Percentiles rank a stretch among this genome's conserved stretches.
Evolutionary conservation across 208 protist genomes (phyloP).

Genomic region (Trypanosoma lewisi): DNA sequence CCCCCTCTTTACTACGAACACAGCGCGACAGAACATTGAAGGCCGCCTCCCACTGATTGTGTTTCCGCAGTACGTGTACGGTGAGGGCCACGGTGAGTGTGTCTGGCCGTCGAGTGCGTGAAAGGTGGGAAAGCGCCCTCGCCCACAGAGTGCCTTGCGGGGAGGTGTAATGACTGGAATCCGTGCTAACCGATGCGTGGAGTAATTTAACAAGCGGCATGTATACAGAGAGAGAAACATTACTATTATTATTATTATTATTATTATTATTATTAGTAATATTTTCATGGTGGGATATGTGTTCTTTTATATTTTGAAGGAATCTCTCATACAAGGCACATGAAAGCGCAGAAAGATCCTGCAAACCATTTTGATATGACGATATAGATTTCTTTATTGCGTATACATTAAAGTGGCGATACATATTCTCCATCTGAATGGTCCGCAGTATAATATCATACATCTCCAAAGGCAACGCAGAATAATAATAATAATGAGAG

Average conservation of each 20-base stretch:
- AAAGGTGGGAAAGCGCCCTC: slow-evolving; percentile 12
- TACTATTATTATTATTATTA: slow-evolving; percentile 12
- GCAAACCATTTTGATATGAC: neutral
- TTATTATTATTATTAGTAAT: slow-evolving; percentile 5
- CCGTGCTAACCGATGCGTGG: neutral
- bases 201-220: slow-evolving; percentile 17
- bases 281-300: slow-evolving; percentile 4
- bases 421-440: slow-evolving; percentile 38
- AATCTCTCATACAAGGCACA: slow-evolving; percentile 29
- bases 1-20: neutral
- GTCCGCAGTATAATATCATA: slow-evolving; percentile 52
- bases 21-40: slow-evolving; percentile 11
- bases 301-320: slow-evolving; percentile 10
- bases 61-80: slow-evolving; percentile 8
- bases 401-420: neutral
- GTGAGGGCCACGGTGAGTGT: slow-evolving; percentile 15
- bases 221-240: slow-evolving; percentile 16
- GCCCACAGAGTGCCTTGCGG: slow-evolving; percentile 9
- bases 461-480: slow-evolving; percentile 32
- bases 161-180: too few species aligned
- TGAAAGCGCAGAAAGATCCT: slow-evolving; percentile 22
- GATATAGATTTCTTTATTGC: too few species aligned
- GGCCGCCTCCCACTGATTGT: slow-evolving; percentile 23
- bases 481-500: too few species aligned
- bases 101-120: slow-evolving; percentile 16